phyloP scores from a whole-genome alignment of 2,329 filamentous ascomycete genomes.

The Chalara sp. region DNA sequence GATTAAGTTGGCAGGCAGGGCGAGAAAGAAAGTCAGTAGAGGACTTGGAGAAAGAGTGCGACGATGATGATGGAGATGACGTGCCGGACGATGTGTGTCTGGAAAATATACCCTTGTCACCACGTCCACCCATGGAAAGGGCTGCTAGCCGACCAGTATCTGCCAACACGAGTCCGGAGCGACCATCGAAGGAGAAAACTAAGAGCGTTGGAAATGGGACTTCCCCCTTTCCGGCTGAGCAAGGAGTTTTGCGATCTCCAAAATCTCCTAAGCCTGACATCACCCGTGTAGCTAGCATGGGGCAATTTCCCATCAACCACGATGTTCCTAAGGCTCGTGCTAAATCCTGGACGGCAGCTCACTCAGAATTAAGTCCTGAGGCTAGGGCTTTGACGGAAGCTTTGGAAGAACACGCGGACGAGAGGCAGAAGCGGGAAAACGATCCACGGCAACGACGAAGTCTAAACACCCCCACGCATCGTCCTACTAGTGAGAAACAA shows the following conservation, averaged over 20 bases:
- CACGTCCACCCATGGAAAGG: constrained; percentile 53
- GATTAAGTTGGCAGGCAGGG: constrained; percentile 61
- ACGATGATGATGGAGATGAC: constrained; percentile 70
- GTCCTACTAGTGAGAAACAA: constrained; percentile 34
- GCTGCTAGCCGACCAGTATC: constrained; percentile 47
- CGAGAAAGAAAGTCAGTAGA: constrained; percentile 58
- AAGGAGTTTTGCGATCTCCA: constrained; percentile 42
- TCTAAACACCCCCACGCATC: constrained; percentile 30
- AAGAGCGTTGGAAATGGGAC: constrained; percentile 50
- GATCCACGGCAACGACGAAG: constrained; percentile 18
- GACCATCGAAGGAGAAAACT: constrained; percentile 22
- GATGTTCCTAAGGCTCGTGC: constrained; percentile 47
- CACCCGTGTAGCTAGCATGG: constrained; percentile 26
- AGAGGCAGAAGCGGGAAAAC: constrained; percentile 44
- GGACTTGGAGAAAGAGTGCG: constrained; percentile 69
- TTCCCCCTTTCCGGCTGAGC: constrained; percentile 49
- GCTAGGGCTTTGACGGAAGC: constrained; percentile 71
- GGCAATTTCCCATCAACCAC: constrained; percentile 53
- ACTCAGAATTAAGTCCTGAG: constrained; percentile 64
- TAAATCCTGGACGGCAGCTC: constrained; percentile 68
- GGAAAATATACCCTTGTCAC: constrained; percentile 77
- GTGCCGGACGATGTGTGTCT: constrained; percentile 74
- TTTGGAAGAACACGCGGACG: constrained; percentile 70
- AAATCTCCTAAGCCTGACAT: constrained; percentile 34
- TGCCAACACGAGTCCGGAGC: constrained; percentile 27